These are phyloP conservation scores for Mycena haematopus DNA, from an alignment of 768 basidiomycete species.

Conservation along the genomic window DNA sequence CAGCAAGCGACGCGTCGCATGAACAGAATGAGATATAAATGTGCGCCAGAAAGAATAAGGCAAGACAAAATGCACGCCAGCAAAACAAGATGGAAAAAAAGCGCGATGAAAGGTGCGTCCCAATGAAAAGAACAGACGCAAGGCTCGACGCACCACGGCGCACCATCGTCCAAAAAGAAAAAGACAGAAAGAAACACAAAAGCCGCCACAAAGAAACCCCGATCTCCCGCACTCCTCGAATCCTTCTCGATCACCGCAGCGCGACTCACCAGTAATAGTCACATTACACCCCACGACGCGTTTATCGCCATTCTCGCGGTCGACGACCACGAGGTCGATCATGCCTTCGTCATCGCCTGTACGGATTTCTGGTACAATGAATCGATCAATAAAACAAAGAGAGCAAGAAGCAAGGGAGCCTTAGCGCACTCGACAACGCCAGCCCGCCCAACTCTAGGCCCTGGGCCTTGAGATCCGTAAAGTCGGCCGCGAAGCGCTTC, in stretches of 20 bases:
- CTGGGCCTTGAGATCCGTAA: slow-evolving; percentile 49
- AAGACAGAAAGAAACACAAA: no score
- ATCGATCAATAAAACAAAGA: background rate
- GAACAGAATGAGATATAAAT: no score
- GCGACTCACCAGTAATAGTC: slow-evolving; percentile 10
- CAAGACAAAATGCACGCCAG: no score
- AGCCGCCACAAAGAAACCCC: background rate
- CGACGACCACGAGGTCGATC: slow-evolving; percentile 55
- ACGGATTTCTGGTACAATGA: slow-evolving; percentile 46
- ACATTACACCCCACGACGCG: slow-evolving; percentile 31
- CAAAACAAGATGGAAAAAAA: no score
- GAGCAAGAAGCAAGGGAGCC: background rate
- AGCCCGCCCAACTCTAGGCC: slow-evolving; percentile 47
- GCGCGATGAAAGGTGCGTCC: no score
- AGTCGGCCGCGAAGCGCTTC: slow-evolving; percentile 62
- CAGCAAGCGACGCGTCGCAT: no score
- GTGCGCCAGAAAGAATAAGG: no score
- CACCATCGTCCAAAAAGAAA: no score
- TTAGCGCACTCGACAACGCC: slow-evolving; percentile 47
- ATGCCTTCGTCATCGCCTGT: slow-evolving; percentile 70
- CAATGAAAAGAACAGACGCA: no score
- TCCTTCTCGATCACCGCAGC: no score
- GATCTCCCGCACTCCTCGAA: no score
- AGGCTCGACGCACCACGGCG: no score
- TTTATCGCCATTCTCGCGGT: slow-evolving; percentile 33